Conservation (phyloP, 2,329 filamentous ascomycete species). For the Pseudovirgaria hyperparasitica region DNA sequence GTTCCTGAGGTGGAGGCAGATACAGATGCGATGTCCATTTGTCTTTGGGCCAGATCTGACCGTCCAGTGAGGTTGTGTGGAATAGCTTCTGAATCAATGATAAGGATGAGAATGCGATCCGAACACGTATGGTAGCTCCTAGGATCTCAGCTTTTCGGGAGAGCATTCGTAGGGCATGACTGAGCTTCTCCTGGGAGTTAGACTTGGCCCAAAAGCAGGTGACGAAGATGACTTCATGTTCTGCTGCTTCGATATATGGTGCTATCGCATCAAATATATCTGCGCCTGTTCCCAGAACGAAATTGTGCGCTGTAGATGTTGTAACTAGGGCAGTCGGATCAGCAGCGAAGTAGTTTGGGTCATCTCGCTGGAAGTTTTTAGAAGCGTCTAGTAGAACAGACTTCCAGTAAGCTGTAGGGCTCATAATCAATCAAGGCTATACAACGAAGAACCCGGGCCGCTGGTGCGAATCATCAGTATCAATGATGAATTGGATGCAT, state of each 20-base stretch:
- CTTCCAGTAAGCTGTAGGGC: no score
- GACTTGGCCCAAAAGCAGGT: slow-evolving; percentile 76
- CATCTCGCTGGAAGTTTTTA: no score
- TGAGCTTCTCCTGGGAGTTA: slow-evolving; percentile 44
- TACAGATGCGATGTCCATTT: slow-evolving; percentile 51
- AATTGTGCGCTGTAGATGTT: slow-evolving; percentile 19
- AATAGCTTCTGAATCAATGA: slow-evolving; percentile 63
- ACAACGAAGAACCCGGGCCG: no score
- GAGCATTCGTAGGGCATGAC: slow-evolving; percentile 44
- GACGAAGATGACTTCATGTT: slow-evolving; percentile 57
- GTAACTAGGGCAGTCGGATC: slow-evolving; percentile 21
- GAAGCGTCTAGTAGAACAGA: no score
- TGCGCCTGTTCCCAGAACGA: slow-evolving; percentile 33
- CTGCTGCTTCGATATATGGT: slow-evolving; percentile 47
- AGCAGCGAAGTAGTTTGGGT: slow-evolving; percentile 27
- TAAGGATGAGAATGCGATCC: slow-evolving; percentile 64
- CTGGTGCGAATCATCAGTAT: no score
- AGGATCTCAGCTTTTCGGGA: slow-evolving; percentile 34
- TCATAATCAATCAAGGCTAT: no score
- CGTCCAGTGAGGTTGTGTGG: slow-evolving; percentile 51
- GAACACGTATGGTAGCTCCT: slow-evolving; percentile 41
- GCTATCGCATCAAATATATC: slow-evolving; percentile 36
- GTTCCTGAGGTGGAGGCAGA: slow-evolving; percentile 43
- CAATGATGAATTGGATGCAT: no score
- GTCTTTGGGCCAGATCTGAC: slow-evolving; percentile 46